Evolutionary conservation across 257 asterid species (phyloP), one percentile per base, ranked within the genome.

Genomic region (Solanum sitiens): DNA sequence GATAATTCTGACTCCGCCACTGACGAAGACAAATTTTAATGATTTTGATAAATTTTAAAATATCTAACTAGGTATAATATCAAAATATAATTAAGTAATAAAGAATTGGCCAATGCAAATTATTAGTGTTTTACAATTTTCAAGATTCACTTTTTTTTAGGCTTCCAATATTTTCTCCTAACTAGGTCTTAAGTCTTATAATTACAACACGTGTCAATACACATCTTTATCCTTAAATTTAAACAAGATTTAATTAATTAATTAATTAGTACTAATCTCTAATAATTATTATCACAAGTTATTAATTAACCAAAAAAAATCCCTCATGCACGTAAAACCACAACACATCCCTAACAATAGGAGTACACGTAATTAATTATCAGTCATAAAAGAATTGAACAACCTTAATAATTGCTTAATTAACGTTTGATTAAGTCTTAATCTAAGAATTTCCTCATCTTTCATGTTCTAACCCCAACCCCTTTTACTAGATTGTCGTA

Each of bases 311-410:
- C 68, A 47, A 73, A 47, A 32, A 50, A 82, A 32, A 27, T 11
- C 86, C 70, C 70, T 65, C 86, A 82, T 82, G 86, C 86, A 82
- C 86, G 86, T 82, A 50, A 82, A 30, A 30, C 86, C 86, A 82
- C 86, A 82, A 50, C 70, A n/a, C 70, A 82, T 82, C 71, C 86
- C 14, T n/a, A 82, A 82, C 45, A 82, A 82, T 82, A 82, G 86
- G 86, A 79, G 25, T 39, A 79, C 27, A 79, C 12, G 42, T 35
- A 45, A 45, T 25, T 14, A 77, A 79, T 50, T 37, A 39, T 7
- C 42, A 65, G 12, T 40, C 83, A 39, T 40, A 75, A n/a, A 42
- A 42, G 37, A 76, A 76, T 76, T 76, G 65, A 80, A 80, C 68
- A 47, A 45, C 85, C 85, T 79, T 79, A 45, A 27, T 82, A 40